Base-by-base conservation (phyloP, 352 stramenopile genomes). In the Pythium plurisporium region DNA sequence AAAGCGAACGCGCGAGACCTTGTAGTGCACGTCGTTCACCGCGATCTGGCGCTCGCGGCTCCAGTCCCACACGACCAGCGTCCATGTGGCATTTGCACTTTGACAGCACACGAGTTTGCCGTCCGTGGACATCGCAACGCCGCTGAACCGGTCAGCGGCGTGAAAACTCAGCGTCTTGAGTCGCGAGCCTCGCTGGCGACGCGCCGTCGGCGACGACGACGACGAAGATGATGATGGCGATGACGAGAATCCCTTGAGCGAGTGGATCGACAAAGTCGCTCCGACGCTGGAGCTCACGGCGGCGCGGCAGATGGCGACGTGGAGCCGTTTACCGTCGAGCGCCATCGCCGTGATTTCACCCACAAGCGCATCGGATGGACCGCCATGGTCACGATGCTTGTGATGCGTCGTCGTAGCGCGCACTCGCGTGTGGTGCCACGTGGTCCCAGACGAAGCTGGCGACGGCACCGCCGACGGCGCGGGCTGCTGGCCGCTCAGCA, bases 41-140 rank as follows among this genome's bases (percentile, higher is more conserved):
- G 82, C 80, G 12, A 93, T 57, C 62, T 88, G 76, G 1, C 82
- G 64, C 11, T 75, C 77, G 4, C 79, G 73, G n/a, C 67, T 70
- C 82, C 82, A 93, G 55, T 93, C 82, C 80, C 79, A 93, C 3
- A 93, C 72, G 1, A 85, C 64, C 4, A 93, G 62, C 40, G 68
- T 82, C 81, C 76, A 89, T 8, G 40, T 82, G 5, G 75, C 42
- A 25, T 73, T 89, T 1, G 69, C 64, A 8, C 72, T 67, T 56
- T 89, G 82, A 10, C 60, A 73, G 41, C 76, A 87, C 6, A 89
- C 69, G 20, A 91, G 67, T 38, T 85, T 88, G 0, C 82, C 80
- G 46, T 91, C 80, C 23, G 71, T 70, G 12, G 82, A 93, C 33
- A 93, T 65, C 15, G 80, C 72, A 0, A 72, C 66, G 20, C 74